Base-by-base conservation (phyloP, 73 alveolate species). In the Halteria grandinella region DNA sequence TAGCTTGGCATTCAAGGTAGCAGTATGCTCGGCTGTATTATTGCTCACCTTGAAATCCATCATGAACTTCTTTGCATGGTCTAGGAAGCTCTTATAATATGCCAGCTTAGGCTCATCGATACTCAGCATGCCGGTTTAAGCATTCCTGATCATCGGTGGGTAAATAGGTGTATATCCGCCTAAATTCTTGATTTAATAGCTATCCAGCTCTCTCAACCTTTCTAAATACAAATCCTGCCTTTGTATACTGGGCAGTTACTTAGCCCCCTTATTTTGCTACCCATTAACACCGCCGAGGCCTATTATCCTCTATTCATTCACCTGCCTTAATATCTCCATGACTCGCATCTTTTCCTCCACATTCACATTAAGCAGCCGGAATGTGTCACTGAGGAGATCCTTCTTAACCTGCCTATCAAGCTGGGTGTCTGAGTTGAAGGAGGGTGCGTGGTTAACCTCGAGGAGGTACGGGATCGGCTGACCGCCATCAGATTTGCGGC, bases 361-460 rank as follows among this genome's bases (percentile, higher is more conserved):
- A 21, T 79, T 24, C 3, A 37, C 33, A 24, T 62, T 55, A 3
- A 75, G 51, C 15, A 75, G 27, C 41, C 57, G 4, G 39, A 75
- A 59, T 14, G 87, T 75, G 53, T 75, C 87, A 8, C 40, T 36
- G 21, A 75, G 47, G 17, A 75, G 62, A 28, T 57, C 34, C 44
- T 43, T 18, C 34, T 75, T 75, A 20, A 75, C 79, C 14, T 54
- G 57, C 40, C 6, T 15, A 59, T 75, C 87, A 1, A 75, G 24
- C 25, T 55, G 47, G 1, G 87, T 59, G 64, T 75, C 87, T 17
- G 59, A 39, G 40, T 57, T 75, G 34, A 75, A 75, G 23, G 78
- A 52, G 10, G 87, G 87, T 11, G 87, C 79, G 57, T 59, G 79
- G 49, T 75, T 75, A 1, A 75, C 87, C 49, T 75, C 87, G 7